Percentiles rank a stretch among this genome's conserved stretches.
Evolutionary conservation across 129 eudicot species (phyloP).

Genomic region (Arctium lappa): DNA sequence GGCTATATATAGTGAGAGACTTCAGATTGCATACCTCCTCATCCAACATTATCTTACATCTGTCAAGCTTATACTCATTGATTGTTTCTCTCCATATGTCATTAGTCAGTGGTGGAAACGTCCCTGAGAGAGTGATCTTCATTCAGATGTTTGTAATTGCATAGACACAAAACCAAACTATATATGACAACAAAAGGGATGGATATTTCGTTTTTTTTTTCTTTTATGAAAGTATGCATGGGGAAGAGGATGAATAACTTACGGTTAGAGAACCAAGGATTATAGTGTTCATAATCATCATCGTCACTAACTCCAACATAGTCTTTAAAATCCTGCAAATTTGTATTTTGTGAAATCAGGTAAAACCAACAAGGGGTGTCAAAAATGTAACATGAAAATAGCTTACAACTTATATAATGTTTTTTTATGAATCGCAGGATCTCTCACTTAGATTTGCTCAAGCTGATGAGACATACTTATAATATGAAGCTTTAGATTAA

Average conservation of each 20-base stretch:
- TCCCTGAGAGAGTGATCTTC: neutral
- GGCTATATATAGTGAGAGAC: too few species aligned
- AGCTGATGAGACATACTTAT: too few species aligned
- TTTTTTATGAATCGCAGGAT: neutral
- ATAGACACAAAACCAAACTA: neutral
- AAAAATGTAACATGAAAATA: neutral
- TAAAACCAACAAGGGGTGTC: neutral
- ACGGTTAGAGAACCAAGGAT: constrained; percentile 9
- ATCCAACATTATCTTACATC: neutral
- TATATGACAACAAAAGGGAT: too few species aligned
- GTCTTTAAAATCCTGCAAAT: constrained; percentile 8
- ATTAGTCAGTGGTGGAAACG: neutral
- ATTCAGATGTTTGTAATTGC: constrained; percentile 3
- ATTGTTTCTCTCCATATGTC: neutral
- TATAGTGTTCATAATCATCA: neutral
- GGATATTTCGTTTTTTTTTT: too few species aligned
- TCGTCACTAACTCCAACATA: neutral
- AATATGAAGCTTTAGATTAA: too few species aligned
- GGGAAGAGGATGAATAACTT: neutral
- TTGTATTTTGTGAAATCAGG: neutral
- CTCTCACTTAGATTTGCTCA: too few species aligned
- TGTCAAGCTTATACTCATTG: neutral
- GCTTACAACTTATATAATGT: neutral
- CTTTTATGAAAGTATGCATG: too few species aligned
- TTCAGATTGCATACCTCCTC: neutral